Conservation (phyloP, 345 rosid genomes). For the Populus simonii region DNA sequence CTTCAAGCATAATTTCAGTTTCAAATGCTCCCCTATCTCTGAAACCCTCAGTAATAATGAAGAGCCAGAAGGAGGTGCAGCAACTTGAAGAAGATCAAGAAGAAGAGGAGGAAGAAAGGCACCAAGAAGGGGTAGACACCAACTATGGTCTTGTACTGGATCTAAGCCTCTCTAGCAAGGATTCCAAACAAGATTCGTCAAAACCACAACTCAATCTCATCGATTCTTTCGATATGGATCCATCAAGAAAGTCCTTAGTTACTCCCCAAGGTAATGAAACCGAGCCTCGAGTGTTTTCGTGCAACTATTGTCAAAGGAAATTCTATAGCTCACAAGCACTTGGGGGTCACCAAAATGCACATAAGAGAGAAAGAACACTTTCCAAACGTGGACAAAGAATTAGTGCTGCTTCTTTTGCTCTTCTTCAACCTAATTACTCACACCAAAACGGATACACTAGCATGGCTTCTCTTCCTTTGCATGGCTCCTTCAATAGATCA, state of each 20-base stretch:
- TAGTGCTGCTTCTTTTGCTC: conserved; percentile 26
- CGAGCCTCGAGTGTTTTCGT: conserved; percentile 34
- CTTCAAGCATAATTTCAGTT: conserved; percentile 35
- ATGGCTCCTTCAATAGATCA: conserved; percentile 55
- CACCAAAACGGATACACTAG: conserved; percentile 41
- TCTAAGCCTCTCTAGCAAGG: conserved; percentile 52
- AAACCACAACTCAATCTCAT: conserved; percentile 50
- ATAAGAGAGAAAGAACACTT: conserved; percentile 33
- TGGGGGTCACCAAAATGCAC: conserved; percentile 38
- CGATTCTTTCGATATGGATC: conserved; percentile 31
- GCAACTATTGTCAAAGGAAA: conserved; percentile 37
- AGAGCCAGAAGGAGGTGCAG: not conserved
- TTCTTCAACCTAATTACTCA: conserved; percentile 22
- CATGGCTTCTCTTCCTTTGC: conserved; percentile 74
- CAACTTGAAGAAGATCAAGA: conserved; percentile 8
- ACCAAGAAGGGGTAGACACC: not conserved
- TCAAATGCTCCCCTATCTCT: conserved; percentile 19
- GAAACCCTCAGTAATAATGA: conserved; percentile 1
- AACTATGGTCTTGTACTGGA: conserved; percentile 45
- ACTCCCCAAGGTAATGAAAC: conserved; percentile 31
- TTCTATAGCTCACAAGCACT: conserved; percentile 40
- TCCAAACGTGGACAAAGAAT: conserved; percentile 29
- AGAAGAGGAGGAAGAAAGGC: not conserved
- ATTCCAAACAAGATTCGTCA: conserved; percentile 28
- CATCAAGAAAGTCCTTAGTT: conserved; percentile 25